phyloP scores from a whole-genome alignment of 352 stramenopile genomes.

The Phytophthora pisi region DNA sequence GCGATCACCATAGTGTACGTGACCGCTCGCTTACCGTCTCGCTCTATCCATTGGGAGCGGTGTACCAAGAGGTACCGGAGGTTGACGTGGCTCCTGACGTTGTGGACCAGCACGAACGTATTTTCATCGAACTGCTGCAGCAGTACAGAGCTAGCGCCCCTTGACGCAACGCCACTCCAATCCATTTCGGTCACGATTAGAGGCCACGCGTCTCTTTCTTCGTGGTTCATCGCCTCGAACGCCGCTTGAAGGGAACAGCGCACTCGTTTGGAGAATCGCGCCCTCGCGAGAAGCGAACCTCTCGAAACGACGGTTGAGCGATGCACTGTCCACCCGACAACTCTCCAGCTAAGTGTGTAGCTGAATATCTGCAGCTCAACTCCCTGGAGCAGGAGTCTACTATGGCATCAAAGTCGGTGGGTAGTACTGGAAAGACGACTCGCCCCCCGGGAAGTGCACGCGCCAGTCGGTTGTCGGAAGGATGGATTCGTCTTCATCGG shows the following conservation, averaged over 20 bases:
- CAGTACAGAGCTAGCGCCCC: conserved; percentile 11
- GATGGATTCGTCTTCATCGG: conserved; percentile 5
- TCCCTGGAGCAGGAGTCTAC: conserved; percentile 20
- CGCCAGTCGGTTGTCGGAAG: conserved; percentile 12
- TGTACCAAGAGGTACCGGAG: conserved; percentile 34
- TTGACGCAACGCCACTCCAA: conserved; percentile 18
- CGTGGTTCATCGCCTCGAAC: conserved; percentile 14
- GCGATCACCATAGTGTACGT: conserved; percentile 32
- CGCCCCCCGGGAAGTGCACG: neutral
- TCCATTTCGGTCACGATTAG: conserved; percentile 25
- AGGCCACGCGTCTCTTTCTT: conserved; percentile 26
- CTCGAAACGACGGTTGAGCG: conserved; percentile 2
- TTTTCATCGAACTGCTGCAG: conserved; percentile 33
- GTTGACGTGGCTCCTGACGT: conserved; percentile 8
- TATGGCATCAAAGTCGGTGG: neutral
- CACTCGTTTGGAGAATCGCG: conserved; percentile 15
- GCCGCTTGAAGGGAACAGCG: conserved; percentile 2
- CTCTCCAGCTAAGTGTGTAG: neutral
- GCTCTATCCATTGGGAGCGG: conserved; percentile 17
- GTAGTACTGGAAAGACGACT: conserved; percentile 10
- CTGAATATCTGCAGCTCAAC: neutral
- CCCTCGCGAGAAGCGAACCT: conserved; percentile 7
- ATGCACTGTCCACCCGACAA: conserved; percentile 13
- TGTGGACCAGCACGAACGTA: conserved; percentile 24
- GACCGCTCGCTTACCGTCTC: conserved; percentile 18